phyloP scores from a whole-genome alignment of 2,329 filamentous ascomycete genomes.

The Cladosporium sp. region DNA sequence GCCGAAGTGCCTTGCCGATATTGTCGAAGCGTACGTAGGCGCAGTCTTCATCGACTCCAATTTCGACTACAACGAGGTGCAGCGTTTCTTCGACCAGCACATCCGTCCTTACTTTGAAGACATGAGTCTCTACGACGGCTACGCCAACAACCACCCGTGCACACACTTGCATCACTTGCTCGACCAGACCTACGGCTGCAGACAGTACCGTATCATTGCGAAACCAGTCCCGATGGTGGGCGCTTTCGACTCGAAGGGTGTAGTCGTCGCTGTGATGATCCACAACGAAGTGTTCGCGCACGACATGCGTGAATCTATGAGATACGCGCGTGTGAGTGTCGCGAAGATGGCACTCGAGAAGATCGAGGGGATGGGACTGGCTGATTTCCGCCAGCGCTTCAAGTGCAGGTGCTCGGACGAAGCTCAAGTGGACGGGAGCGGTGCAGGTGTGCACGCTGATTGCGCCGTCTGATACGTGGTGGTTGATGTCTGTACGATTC shows the following conservation, averaged over 20 bases:
- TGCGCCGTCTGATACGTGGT: neutral
- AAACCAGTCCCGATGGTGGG: slow-evolving; percentile 55
- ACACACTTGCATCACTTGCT: slow-evolving; percentile 70
- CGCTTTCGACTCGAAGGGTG: slow-evolving; percentile 44
- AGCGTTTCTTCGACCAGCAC: slow-evolving; percentile 73
- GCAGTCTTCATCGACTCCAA: slow-evolving; percentile 87
- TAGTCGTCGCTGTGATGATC: slow-evolving; percentile 74
- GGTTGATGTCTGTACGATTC: neutral
- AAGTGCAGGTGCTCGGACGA: slow-evolving; percentile 61
- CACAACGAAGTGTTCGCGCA: slow-evolving; percentile 70
- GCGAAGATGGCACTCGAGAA: slow-evolving; percentile 60
- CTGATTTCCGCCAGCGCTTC: slow-evolving; percentile 63
- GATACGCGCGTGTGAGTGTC: slow-evolving; percentile 72
- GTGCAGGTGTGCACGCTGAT: neutral
- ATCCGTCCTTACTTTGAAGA: slow-evolving; percentile 79
- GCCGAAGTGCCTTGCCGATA: slow-evolving; percentile 79
- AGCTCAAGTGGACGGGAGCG: neutral
- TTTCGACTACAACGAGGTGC: slow-evolving; percentile 74
- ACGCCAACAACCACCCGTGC: slow-evolving; percentile 78
- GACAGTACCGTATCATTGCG: slow-evolving; percentile 58
- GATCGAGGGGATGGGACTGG: slow-evolving; percentile 53
- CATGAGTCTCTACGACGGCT: slow-evolving; percentile 84
- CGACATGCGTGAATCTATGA: slow-evolving; percentile 60
- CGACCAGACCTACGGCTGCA: slow-evolving; percentile 65
- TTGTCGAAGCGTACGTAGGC: slow-evolving; percentile 85